These are phyloP conservation scores for Pichia sorboxylosa DNA, from an alignment of 1,139 yeast species.

Conservation along the genomic window DNA sequence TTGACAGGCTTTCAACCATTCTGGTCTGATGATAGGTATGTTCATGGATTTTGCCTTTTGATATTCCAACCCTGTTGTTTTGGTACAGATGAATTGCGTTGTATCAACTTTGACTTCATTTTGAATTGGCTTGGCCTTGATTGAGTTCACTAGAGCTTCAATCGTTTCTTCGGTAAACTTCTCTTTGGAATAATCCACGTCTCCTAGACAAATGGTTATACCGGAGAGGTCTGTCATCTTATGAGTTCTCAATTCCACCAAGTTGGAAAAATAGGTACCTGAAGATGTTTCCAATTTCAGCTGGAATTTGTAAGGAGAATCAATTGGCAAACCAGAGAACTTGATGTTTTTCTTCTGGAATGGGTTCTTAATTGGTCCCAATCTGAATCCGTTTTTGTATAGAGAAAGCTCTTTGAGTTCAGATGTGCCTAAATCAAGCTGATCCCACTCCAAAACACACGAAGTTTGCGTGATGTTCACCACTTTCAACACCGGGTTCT, in stretches of 20 bases:
- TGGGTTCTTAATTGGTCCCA: conserved; percentile 83
- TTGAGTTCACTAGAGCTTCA: conserved; percentile 45
- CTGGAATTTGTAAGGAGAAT: conserved; percentile 69
- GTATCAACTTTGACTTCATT: conserved; percentile 73
- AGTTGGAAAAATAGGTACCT: conserved; percentile 65
- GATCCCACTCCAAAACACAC: conserved; percentile 91
- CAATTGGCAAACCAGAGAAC: conserved; percentile 83
- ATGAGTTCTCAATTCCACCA: conserved; percentile 67
- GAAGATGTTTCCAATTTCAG: conserved; percentile 80
- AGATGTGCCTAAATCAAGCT: conserved; percentile 73
- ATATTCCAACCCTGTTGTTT: conserved; percentile 37
- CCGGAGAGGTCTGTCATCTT: conserved; percentile 95
- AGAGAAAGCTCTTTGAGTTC: conserved; percentile 64
- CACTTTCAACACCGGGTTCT: conserved; percentile 56
- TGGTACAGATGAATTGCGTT: conserved; percentile 81
- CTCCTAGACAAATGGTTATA: conserved; percentile 83
- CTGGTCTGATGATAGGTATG: conserved; percentile 92
- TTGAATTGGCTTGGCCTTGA: conserved; percentile 83
- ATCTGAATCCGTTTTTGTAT: conserved; percentile 67
- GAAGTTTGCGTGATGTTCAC: conserved; percentile 88
- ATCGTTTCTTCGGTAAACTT: conserved; percentile 50
- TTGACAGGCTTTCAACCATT: conserved; percentile 94
- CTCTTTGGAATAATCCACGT: conserved; percentile 46
- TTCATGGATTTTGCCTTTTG: conserved; percentile 75
- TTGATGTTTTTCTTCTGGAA: conserved; percentile 71